Conservation (phyloP, 2,329 filamentous ascomycete genomes). For the Trichophyton equinum region DNA sequence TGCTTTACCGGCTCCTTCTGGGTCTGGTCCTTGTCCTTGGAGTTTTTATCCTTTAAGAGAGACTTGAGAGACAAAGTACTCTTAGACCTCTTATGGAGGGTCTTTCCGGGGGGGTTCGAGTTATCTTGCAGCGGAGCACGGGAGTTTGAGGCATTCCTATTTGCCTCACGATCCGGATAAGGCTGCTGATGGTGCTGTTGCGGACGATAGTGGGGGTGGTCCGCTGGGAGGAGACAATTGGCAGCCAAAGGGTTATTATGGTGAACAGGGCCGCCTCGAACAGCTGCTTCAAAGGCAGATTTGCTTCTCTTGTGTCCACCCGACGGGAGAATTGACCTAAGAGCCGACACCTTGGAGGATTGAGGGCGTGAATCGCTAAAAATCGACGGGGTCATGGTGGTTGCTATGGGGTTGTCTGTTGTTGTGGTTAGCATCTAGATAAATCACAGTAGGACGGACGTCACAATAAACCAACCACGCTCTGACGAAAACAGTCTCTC, state of each 20-base stretch:
- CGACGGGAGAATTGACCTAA: constrained; percentile 43
- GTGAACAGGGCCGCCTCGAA: constrained; percentile 15
- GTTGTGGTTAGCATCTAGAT: neutral
- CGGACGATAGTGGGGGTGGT: constrained; percentile 34
- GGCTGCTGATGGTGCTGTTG: constrained; percentile 6
- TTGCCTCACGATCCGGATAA: constrained; percentile 21
- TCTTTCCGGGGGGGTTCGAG: constrained; percentile 25
- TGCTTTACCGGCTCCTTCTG: constrained; percentile 22
- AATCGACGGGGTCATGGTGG: constrained; percentile 1
- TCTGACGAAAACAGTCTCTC: neutral
- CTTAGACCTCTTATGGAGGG: constrained; percentile 42
- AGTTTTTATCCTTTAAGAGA: constrained; percentile 35
- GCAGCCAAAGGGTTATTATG: neutral
- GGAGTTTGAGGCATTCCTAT: constrained; percentile 21
- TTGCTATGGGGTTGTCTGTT: neutral
- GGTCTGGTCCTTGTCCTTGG: constrained; percentile 31
- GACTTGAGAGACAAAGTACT: constrained; percentile 43
- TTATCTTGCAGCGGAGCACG: neutral
- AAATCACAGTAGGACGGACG: neutral
- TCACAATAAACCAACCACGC: constrained; percentile 1
- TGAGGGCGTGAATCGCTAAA: constrained; percentile 28
- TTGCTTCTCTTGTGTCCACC: constrained; percentile 39
- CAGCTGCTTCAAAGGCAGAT: constrained; percentile 22
- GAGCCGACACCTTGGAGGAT: constrained; percentile 32
- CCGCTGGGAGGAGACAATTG: constrained; percentile 37